Percentiles rank a stretch among this genome's conserved stretches.
Evolutionary conservation across 129 eudicot genomes (phyloP).

Genomic region (Arctium minus): DNA sequence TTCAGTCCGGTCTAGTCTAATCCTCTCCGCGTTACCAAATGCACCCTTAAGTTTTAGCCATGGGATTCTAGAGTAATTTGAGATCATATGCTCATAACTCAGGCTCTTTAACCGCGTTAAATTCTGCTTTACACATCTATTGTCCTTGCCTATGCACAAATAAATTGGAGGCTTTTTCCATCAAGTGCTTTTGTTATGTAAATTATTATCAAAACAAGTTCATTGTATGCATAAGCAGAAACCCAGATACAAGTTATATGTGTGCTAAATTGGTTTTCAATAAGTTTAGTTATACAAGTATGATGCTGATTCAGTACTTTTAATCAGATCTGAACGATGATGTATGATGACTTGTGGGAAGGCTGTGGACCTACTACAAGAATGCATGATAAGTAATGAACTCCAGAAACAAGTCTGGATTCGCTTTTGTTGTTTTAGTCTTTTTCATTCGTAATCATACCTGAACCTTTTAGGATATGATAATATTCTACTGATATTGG

Average conservation of each 20-base stretch:
- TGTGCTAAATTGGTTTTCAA: conserved; percentile 10
- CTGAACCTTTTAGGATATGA: conserved; percentile 19
- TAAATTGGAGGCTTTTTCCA: neutral
- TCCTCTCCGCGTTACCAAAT: too few species aligned
- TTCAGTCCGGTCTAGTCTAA: too few species aligned
- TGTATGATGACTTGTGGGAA: conserved; percentile 70
- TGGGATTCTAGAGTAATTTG: too few species aligned
- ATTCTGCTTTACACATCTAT: neutral
- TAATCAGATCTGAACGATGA: conserved; percentile 87
- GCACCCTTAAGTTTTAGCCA: too few species aligned
- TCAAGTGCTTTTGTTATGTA: neutral
- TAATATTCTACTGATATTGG: neutral
- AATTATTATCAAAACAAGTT: neutral
- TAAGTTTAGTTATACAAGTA: conserved; percentile 26
- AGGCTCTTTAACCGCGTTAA: neutral
- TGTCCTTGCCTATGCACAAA: neutral
- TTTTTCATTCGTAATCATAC: neutral
- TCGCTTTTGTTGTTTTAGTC: conserved; percentile 11
- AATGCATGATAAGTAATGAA: conserved; percentile 49
- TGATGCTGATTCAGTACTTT: conserved; percentile 59
- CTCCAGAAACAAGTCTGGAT: conserved; percentile 30
- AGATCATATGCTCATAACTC: too few species aligned
- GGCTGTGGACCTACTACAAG: conserved; percentile 51
- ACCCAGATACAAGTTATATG: neutral
- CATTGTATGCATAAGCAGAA: neutral